phyloP scores from a whole-genome alignment of 257 asterid genomes.

The Nicotiana tabacum region DNA sequence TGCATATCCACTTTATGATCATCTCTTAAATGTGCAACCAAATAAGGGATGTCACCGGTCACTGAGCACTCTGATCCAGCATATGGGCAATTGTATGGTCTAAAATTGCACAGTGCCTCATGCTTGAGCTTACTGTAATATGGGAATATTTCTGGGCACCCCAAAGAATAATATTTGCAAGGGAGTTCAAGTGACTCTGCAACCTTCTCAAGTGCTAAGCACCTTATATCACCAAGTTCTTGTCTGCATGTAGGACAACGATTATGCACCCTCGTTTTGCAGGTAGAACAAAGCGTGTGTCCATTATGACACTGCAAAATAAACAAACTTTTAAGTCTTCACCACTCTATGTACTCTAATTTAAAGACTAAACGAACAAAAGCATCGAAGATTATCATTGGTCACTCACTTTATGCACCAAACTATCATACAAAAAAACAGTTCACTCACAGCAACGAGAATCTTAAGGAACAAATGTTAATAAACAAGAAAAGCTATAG shows the following conservation, averaged over 20 bases:
- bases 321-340: not conserved
- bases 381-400: not conserved
- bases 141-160: conserved; percentile 79
- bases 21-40: conserved; percentile 74
- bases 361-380: not conserved
- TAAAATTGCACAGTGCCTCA: conserved; percentile 58
- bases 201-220: conserved; percentile 85
- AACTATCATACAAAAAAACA: not conserved
- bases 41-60: conserved; percentile 65
- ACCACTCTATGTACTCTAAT: not conserved
- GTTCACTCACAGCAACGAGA: not conserved
- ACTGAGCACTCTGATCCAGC: conserved; percentile 78
- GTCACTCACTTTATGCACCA: not conserved
- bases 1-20: conserved; percentile 92
- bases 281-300: conserved; percentile 84
- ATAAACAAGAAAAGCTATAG: not conserved
- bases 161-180: conserved; percentile 68
- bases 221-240: conserved; percentile 89
- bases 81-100: conserved; percentile 72
- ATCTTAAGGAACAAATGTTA: not conserved
- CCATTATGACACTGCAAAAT: conserved; percentile 79
- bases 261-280: conserved; percentile 79
- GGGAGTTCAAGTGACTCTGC: conserved; percentile 82
- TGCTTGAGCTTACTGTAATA: conserved; percentile 79
- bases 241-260: conserved; percentile 90